These are phyloP conservation scores for Achlya hypogyna DNA, from an alignment of 352 stramenopile species.

Conservation along the genomic window DNA sequence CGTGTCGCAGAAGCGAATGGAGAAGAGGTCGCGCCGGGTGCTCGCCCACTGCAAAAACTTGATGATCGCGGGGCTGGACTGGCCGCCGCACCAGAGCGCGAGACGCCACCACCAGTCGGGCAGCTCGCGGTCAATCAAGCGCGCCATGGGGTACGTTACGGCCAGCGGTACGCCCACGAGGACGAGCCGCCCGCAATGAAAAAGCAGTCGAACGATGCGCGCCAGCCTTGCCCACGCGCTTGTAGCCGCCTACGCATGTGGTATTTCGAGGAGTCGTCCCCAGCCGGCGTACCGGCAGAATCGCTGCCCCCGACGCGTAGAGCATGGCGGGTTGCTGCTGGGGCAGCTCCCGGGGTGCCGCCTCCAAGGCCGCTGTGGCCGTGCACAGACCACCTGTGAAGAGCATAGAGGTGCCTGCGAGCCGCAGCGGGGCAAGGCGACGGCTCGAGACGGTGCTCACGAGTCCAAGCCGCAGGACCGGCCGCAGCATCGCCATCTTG, in stretches of 20 bases:
- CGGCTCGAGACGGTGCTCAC: background rate
- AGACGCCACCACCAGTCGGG: constrained; percentile 51
- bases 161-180: constrained; percentile 7
- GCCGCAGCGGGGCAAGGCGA: background rate
- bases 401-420: background rate
- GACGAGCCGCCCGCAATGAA: constrained; percentile 12
- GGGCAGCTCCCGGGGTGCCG: background rate
- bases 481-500: background rate
- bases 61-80: constrained; percentile 85
- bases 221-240: constrained; percentile 1
- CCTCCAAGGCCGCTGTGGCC: background rate
- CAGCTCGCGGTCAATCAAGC: background rate
- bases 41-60: constrained; percentile 95
- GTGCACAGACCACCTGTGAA: background rate
- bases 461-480: background rate
- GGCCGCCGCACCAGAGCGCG: constrained; percentile 47
- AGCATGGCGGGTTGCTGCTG: background rate
- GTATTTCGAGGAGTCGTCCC: background rate
- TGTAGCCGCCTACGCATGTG: background rate
- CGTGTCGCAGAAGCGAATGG: constrained; percentile 80
- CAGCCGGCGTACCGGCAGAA: background rate
- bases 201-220: background rate
- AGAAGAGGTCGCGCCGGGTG: constrained; percentile 91
- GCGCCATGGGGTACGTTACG: constrained; percentile 15
- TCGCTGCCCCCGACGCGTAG: background rate